Evolutionary conservation across 768 basidiomycete genomes (phyloP).

Genomic region (Lentinula lateritia): DNA sequence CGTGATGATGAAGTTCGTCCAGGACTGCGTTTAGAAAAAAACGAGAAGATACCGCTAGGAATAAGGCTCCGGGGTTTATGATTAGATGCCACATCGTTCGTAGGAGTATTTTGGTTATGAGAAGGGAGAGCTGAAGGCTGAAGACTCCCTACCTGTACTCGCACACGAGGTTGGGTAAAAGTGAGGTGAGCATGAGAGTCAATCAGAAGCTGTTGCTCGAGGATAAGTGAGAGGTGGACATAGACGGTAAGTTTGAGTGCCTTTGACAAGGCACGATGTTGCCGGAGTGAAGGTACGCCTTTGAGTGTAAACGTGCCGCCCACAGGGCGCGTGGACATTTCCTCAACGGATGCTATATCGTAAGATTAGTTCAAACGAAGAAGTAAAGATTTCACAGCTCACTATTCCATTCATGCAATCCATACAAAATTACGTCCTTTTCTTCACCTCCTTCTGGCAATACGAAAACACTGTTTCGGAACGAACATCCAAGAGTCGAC

Average conservation of each 20-base stretch:
- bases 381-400: not conserved
- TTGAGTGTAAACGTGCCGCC: slow-evolving; percentile 60
- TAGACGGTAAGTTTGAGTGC: slow-evolving; percentile 50
- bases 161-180: slow-evolving; percentile 17
- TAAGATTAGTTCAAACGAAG: not conserved
- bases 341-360: slow-evolving; percentile 5
- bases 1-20: not conserved
- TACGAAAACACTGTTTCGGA: slow-evolving; percentile 2
- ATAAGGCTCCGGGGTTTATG: slow-evolving; percentile 19
- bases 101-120: slow-evolving; percentile 13
- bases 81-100: slow-evolving; percentile 12
- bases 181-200: slow-evolving; percentile 45
- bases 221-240: slow-evolving; percentile 49
- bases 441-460: slow-evolving; percentile 8
- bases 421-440: slow-evolving; percentile 5
- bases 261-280: slow-evolving; percentile 38
- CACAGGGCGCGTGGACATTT: slow-evolving; percentile 33
- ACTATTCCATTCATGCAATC: slow-evolving; percentile 11
- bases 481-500: slow-evolving; percentile 13
- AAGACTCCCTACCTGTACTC: not conserved
- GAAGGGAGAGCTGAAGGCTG: slow-evolving; percentile 19
- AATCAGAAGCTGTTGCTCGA: slow-evolving; percentile 54
- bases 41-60: slow-evolving; percentile 34
- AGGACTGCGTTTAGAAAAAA: slow-evolving; percentile 28
- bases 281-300: slow-evolving; percentile 34